Conservation (phyloP, 345 rosid genomes). For the Geranium brycei region DNA sequence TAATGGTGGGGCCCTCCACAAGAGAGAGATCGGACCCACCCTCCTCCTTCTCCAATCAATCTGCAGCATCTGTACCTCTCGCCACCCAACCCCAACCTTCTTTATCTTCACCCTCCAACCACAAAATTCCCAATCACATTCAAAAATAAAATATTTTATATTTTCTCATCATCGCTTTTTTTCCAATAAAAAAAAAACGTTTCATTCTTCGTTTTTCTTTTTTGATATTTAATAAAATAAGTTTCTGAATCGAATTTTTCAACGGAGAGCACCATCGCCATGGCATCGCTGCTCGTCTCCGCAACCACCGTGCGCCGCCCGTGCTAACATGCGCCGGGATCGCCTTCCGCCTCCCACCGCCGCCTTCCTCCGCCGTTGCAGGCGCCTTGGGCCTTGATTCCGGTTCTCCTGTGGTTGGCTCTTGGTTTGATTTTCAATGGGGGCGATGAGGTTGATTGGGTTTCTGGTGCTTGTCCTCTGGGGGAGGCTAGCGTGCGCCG, state of each 20-base stretch:
- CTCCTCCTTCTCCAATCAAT: too few species aligned
- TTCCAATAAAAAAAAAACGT: too few species aligned
- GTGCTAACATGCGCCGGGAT: conserved; percentile 11
- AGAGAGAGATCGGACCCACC: too few species aligned
- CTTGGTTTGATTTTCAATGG: conserved; percentile 5
- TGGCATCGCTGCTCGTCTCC: background rate
- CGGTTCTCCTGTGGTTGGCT: background rate
- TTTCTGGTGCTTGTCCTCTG: conserved; percentile 24
- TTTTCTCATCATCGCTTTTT: too few species aligned
- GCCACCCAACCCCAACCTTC: too few species aligned
- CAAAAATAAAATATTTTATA: too few species aligned
- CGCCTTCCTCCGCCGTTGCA: background rate
- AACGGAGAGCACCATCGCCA: background rate
- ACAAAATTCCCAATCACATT: too few species aligned
- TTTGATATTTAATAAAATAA: too few species aligned
- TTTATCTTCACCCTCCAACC: too few species aligned
- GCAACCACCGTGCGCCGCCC: background rate
- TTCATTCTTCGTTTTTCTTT: too few species aligned
- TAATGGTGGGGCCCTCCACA: too few species aligned
- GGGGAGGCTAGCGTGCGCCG: conserved; percentile 20
- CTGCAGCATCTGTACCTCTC: too few species aligned
- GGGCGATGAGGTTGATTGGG: background rate
- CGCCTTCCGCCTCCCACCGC: conserved; percentile 1
- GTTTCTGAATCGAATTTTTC: background rate
- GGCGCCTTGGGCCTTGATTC: background rate